Conservation (phyloP, 129 eudicot genomes). For the Arctium minus region DNA sequence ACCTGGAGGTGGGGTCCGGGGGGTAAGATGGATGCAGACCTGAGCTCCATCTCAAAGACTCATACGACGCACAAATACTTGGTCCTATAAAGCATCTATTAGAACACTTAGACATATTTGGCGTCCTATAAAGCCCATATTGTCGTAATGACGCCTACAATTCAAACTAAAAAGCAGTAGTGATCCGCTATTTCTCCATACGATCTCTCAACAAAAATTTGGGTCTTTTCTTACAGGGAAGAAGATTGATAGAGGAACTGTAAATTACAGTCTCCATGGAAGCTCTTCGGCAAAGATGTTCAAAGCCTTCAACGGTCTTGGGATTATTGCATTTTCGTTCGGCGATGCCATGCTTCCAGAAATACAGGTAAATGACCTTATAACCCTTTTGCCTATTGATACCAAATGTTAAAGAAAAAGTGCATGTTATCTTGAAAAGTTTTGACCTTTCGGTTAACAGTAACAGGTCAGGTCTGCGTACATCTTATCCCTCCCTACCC, state of each 20-base stretch:
- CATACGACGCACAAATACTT: too few relatives aligned
- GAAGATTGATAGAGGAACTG: conserved; percentile 39
- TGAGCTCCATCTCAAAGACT: too few relatives aligned
- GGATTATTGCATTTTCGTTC: conserved; percentile 57
- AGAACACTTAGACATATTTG: neutral
- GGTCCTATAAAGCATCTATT: neutral
- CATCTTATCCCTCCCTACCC: neutral
- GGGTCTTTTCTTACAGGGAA: conserved; percentile 29
- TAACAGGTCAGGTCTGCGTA: neutral
- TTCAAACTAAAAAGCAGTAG: too few relatives aligned
- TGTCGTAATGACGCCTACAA: too few relatives aligned
- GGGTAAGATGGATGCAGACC: too few relatives aligned
- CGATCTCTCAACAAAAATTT: neutral
- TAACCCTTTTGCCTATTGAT: neutral
- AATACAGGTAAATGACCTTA: conserved; percentile 39
- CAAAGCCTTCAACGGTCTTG: conserved; percentile 58
- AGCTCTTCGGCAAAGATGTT: conserved; percentile 45
- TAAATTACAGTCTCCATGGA: conserved; percentile 44
- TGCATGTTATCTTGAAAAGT: neutral
- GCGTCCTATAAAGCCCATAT: neutral
- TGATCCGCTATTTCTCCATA: too few relatives aligned
- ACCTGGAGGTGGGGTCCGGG: too few relatives aligned
- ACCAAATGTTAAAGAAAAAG: neutral
- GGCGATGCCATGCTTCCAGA: conserved; percentile 74
- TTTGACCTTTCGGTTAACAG: neutral